Evolutionary conservation across 2,329 filamentous ascomycete species (phyloP).

Genomic region (Lachnellula hyalina): DNA sequence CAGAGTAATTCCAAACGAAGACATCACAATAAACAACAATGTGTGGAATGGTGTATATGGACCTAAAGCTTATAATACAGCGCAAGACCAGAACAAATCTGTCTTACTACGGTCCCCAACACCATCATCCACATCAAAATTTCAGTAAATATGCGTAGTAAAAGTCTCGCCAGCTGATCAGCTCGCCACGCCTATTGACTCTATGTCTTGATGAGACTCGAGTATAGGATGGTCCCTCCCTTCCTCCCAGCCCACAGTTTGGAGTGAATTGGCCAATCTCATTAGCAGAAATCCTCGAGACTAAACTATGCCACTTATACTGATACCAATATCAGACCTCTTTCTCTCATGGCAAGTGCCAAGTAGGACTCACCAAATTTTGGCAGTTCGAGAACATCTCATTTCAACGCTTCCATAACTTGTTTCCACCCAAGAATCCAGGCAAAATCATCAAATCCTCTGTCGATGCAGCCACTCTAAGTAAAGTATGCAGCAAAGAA

Average conservation of each 20-base stretch:
- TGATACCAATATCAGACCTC: constrained; percentile 26
- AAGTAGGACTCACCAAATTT: constrained; percentile 28
- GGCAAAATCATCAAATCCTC: constrained; percentile 23
- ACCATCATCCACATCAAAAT: constrained; percentile 16
- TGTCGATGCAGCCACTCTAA: constrained; percentile 26
- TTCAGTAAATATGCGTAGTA: constrained; percentile 13
- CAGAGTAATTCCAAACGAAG: neutral
- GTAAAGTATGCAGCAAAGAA: constrained; percentile 27
- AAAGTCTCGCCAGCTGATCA: constrained; percentile 24
- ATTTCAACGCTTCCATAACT: constrained; percentile 22
- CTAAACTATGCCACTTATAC: constrained; percentile 22
- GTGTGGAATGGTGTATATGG: constrained; percentile 20
- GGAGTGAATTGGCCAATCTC: constrained; percentile 25
- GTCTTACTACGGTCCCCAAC: constrained; percentile 8
- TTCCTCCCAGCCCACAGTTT: constrained; percentile 28
- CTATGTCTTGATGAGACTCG: constrained; percentile 17
- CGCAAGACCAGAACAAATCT: constrained; percentile 17
- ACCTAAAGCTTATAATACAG: constrained; percentile 27
- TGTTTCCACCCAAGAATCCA: constrained; percentile 17
- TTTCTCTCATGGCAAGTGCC: constrained; percentile 18
- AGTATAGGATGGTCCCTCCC: constrained; percentile 29
- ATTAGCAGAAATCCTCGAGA: constrained; percentile 22
- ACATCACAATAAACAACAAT: neutral
- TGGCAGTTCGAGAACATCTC: constrained; percentile 15
- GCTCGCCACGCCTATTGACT: constrained; percentile 23